A percentile compares a stretch with the other conserved stretches of the same genome.
phyloP scores from a whole-genome alignment of 2,329 filamentous ascomycete species.

The Nigrospora oryzae region DNA sequence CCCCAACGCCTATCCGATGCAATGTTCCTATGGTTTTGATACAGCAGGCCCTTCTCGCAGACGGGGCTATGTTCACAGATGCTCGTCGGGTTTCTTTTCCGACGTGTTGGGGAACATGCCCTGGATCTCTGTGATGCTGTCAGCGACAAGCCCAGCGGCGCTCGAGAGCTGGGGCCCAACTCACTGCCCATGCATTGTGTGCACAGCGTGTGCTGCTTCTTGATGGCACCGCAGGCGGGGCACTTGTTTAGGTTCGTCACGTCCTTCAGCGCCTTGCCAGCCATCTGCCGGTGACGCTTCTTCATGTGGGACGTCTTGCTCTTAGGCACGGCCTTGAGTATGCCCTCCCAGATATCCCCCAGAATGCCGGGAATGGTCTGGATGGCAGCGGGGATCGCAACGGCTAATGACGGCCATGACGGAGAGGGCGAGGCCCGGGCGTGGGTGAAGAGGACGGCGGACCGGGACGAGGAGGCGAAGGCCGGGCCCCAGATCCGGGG shows the following conservation, averaged over 20 bases:
- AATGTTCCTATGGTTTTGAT: constrained; percentile 3
- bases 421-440: constrained; percentile 23
- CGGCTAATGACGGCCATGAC: constrained; percentile 44
- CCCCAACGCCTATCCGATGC: constrained; percentile 13
- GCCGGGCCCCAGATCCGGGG: constrained; percentile 40
- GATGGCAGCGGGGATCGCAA: constrained; percentile 52
- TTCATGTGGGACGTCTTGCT: constrained; percentile 98
- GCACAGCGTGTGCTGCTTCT: constrained; percentile 84
- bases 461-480: constrained; percentile 31
- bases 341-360: constrained; percentile 82
- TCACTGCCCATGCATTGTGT: constrained; percentile 77
- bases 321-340: constrained; percentile 90
- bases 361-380: constrained; percentile 62
- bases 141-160: not conserved
- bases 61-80: not conserved
- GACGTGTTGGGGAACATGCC: constrained; percentile 31
- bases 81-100: constrained; percentile 2
- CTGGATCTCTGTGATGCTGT: constrained; percentile 31
- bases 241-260: constrained; percentile 81
- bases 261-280: constrained; percentile 90
- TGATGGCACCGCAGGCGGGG: constrained; percentile 77
- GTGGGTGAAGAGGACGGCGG: constrained; percentile 34
- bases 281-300: constrained; percentile 88
- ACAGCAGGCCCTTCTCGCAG: not conserved
- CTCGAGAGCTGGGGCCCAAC: constrained; percentile 18